Conservation (phyloP, 2,329 filamentous ascomycete species). For the Phialophora tarda region DNA sequence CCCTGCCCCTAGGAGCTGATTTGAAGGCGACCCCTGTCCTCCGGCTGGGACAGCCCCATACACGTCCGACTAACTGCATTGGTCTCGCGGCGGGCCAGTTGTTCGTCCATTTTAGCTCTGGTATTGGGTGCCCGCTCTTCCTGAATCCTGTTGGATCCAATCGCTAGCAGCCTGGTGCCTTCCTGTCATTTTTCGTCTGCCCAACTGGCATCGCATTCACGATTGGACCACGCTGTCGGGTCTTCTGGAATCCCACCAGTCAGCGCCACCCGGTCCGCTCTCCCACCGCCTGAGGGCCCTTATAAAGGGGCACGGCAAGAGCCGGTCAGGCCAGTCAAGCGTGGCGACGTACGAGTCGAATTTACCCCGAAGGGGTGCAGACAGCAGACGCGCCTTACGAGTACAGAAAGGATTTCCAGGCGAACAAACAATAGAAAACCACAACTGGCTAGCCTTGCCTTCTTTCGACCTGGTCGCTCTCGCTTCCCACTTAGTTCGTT, state of each 20-base stretch:
- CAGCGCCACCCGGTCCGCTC: neutral
- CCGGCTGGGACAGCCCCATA: neutral
- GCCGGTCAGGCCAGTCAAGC: neutral
- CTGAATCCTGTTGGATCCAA: constrained; percentile 7
- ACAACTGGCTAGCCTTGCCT: constrained; percentile 6
- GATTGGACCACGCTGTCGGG: constrained; percentile 20
- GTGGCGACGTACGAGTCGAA: neutral
- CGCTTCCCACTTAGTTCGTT: constrained; percentile 22
- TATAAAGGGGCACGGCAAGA: neutral
- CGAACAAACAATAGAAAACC: neutral
- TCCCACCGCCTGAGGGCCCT: neutral
- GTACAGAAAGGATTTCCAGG: constrained; percentile 1
- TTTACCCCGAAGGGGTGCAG: neutral
- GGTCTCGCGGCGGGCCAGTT: neutral
- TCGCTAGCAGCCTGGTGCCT: neutral
- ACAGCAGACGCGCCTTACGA: neutral
- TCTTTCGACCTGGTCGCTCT: constrained; percentile 11
- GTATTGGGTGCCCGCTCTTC: neutral
- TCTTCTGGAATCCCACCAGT: constrained; percentile 12
- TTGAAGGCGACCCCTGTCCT: neutral
- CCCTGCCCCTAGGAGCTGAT: constrained; percentile 1
- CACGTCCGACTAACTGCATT: neutral
- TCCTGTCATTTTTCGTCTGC: constrained; percentile 8
- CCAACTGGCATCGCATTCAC: constrained; percentile 12
- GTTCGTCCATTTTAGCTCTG: constrained; percentile 15